Base-by-base conservation (phyloP, 169 alveolate species). In the Pseudocohnilembus persalinus region DNA sequence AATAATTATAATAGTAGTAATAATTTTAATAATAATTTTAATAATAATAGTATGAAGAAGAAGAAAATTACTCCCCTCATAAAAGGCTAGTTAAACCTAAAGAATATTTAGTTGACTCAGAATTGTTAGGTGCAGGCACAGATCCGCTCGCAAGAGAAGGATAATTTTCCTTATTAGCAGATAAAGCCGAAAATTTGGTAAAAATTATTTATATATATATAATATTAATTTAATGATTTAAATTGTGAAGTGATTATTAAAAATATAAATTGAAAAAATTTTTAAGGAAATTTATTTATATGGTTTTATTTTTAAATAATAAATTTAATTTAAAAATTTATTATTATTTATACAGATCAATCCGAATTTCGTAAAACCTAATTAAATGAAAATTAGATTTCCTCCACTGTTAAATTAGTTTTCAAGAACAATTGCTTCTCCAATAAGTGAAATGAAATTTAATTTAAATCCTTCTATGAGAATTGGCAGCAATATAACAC, bases 351-450 rank as follows among this genome's bases (percentile, higher is more conserved):
- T 11, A 29, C 77, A 92, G 74, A 92, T 94, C 91, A 76, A 86
- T 28, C 31, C 83, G 35, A 79, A 75, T 28, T 94, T 93, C 80
- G 93, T 91, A 34, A 94, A 94, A 76, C 97, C 96, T 28, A 77
- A 83, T 24, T 88, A 88, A 31, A 95, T 96, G 11, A 78, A 75
- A 30, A 91, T 93, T 29, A 73, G 96, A 29, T 94, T 89, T 91
- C 97, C 97, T 26, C 96, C 97, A 16, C 95, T 94, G 24, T 91
- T 94, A 31, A 95, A 92, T 72, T 90, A 90, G n/a, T 94, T 93
- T 89, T 83, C 91, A 31, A 83, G 97, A 73, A 94, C 97, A n/a
- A 73, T 93, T 73, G 97, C 96, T 20, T 96, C 97, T 11, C 97
- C 97, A 15, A 89, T 94, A 25, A 75, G 92, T n/a, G 89, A 90